Conservation (phyloP, 805 yeast species). For the Dipodascus geniculatus region DNA sequence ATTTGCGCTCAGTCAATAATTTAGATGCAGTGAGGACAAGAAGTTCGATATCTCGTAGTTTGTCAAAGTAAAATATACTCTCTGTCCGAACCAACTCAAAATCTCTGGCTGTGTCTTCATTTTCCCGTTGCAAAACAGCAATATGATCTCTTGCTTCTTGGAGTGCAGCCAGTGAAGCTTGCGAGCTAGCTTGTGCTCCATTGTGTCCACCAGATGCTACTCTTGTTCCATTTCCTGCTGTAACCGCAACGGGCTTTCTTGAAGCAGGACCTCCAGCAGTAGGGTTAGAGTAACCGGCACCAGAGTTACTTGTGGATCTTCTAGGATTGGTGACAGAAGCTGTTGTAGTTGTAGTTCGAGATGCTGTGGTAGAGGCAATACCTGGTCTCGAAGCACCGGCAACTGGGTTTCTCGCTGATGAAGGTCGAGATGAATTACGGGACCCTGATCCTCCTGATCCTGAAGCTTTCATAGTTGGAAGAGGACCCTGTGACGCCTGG, state of each 20-base stretch:
- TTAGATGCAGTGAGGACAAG: constrained; percentile 55
- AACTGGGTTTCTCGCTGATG: constrained; percentile 4
- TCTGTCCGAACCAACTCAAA: constrained; percentile 61
- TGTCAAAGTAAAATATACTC: constrained; percentile 82
- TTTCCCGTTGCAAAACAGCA: constrained; percentile 35
- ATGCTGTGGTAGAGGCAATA: constrained; percentile 6
- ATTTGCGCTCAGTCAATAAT: constrained; percentile 31
- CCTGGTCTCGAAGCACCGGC: background rate
- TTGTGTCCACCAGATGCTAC: constrained; percentile 6
- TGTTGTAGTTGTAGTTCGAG: constrained; percentile 1
- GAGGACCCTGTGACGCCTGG: constrained; percentile 1
- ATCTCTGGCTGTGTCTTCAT: constrained; percentile 44
- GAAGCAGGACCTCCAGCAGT: constrained; percentile 4
- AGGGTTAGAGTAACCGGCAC: constrained; percentile 1
- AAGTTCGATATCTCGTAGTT: constrained; percentile 79
- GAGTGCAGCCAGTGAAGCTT: constrained; percentile 20
- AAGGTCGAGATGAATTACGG: constrained; percentile 5
- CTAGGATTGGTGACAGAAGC: background rate
- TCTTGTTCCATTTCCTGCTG: constrained; percentile 3
- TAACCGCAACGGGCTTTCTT: background rate
- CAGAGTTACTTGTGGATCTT: constrained; percentile 1
- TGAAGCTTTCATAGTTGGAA: background rate
- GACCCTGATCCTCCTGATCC: constrained; percentile 5
- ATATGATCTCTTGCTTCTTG: constrained; percentile 33
- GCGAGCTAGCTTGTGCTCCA: constrained; percentile 5